Evolutionary conservation across 495 filamentous ascomycete species (phyloP).

Genomic region (Choiromyces venosus): DNA sequence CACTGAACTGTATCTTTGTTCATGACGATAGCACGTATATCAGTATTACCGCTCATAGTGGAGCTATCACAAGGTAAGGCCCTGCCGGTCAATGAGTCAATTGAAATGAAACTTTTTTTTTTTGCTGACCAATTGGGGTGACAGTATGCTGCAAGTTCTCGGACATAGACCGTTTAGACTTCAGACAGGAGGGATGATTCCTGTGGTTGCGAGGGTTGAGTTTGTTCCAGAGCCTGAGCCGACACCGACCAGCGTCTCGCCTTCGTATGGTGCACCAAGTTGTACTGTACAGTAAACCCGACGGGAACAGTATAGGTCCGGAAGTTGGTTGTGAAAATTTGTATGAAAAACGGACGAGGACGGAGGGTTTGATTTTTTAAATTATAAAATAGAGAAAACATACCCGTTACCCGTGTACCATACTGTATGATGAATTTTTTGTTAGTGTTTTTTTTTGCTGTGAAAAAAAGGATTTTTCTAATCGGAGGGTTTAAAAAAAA

Average conservation of each 20-base stretch:
- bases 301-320: constrained; percentile 9
- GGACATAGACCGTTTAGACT: constrained; percentile 58
- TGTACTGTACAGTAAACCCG: constrained; percentile 19
- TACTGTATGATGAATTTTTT: not conserved
- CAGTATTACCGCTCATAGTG: constrained; percentile 59
- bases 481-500: not conserved
- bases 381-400: constrained; percentile 6
- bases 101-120: not conserved
- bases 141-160: constrained; percentile 45
- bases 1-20: constrained; percentile 61
- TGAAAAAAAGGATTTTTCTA: constrained; percentile 4
- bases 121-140: not conserved
- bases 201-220: constrained; percentile 60
- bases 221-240: constrained; percentile 23
- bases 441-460: not conserved
- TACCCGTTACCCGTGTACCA: constrained; percentile 4
- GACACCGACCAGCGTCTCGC: constrained; percentile 10
- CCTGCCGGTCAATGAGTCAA: not conserved
- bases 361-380: constrained; percentile 3
- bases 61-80: constrained; percentile 31
- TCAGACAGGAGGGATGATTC: constrained; percentile 64
- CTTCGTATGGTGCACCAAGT: constrained; percentile 22
- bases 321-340: constrained; percentile 2
- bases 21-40: constrained; percentile 57
- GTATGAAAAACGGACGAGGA: not conserved